Evolutionary conservation across 805 yeast genomes (phyloP).

Genomic region (Dipodascus geniculatus): DNA sequence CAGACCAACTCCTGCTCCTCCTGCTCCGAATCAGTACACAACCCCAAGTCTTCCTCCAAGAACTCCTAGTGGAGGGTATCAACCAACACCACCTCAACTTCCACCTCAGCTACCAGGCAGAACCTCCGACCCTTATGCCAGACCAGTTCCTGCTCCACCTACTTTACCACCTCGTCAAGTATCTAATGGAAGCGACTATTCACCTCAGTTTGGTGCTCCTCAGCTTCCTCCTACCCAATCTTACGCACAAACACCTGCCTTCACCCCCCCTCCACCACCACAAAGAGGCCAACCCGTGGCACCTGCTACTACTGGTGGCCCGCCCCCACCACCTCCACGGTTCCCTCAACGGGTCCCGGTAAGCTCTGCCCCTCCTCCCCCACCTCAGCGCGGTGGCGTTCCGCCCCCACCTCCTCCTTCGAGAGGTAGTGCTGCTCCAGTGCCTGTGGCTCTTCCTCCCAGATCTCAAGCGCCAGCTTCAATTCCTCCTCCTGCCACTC

Average conservation of each 20-base stretch:
- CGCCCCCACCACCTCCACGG: slow-evolving; percentile 6
- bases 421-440: slow-evolving; percentile 7
- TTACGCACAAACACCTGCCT: neutral
- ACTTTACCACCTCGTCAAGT: slow-evolving; percentile 19
- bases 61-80: slow-evolving; percentile 6
- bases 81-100: too few species aligned
- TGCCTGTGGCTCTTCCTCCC: slow-evolving; percentile 8
- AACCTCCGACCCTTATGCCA: slow-evolving; percentile 19
- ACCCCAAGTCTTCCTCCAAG: slow-evolving; percentile 5
- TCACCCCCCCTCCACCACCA: slow-evolving; percentile 10
- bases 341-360: slow-evolving; percentile 6
- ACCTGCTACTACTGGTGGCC: slow-evolving; percentile 15
- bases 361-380: slow-evolving; percentile 6
- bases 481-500: slow-evolving; percentile 7
- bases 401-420: slow-evolving; percentile 14
- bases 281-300: slow-evolving; percentile 15
- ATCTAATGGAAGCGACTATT: slow-evolving; percentile 11
- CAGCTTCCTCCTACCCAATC: slow-evolving; percentile 13
- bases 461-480: slow-evolving; percentile 9
- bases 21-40: slow-evolving; percentile 9
- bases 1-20: slow-evolving; percentile 8
- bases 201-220: slow-evolving; percentile 12
- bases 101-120: slow-evolving; percentile 13
- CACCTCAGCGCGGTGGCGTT: slow-evolving; percentile 6
- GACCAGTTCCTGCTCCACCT: slow-evolving; percentile 27